phyloP scores from a whole-genome alignment of 2,329 filamentous ascomycete genomes.

The Aurifilum marmelostoma region DNA sequence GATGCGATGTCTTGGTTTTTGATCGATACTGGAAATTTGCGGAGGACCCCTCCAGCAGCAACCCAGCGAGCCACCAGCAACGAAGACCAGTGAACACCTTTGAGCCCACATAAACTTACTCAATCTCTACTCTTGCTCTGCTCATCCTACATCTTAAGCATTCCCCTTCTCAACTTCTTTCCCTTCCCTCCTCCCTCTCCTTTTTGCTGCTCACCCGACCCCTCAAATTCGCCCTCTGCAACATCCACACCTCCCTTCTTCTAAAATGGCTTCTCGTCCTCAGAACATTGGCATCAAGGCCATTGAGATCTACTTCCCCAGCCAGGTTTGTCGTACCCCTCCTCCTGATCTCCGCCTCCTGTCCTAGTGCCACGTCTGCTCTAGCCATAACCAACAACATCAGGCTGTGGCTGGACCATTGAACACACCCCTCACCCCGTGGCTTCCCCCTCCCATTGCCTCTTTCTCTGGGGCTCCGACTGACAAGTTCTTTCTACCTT shows the following conservation, averaged over 20 bases:
- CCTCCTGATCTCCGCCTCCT: not conserved
- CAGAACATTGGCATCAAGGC: constrained; percentile 92
- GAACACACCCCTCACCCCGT: not conserved
- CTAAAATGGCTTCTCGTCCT: constrained; percentile 72
- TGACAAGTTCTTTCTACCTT: constrained; percentile 15
- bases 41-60: constrained; percentile 7
- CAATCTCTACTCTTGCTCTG: constrained; percentile 1
- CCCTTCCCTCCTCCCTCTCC: not conserved
- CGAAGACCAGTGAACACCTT: not conserved
- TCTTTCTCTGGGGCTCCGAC: not conserved
- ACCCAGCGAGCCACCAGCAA: not conserved
- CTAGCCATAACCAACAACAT: not conserved
- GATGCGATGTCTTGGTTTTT: not conserved
- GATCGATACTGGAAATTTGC: constrained; percentile 6
- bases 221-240: constrained; percentile 7
- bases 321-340: constrained; percentile 67
- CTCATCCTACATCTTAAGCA: not conserved
- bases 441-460: not conserved
- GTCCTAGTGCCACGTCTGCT: constrained; percentile 7
- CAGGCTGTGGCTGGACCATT: not conserved
- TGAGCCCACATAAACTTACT: not conserved
- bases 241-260: not conserved
- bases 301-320: constrained; percentile 88
- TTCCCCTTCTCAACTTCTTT: not conserved
- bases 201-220: constrained; percentile 19